These are phyloP conservation scores for Effrenium voratum DNA, from an alignment of 73 alveolate species.

Conservation along the genomic window DNA sequence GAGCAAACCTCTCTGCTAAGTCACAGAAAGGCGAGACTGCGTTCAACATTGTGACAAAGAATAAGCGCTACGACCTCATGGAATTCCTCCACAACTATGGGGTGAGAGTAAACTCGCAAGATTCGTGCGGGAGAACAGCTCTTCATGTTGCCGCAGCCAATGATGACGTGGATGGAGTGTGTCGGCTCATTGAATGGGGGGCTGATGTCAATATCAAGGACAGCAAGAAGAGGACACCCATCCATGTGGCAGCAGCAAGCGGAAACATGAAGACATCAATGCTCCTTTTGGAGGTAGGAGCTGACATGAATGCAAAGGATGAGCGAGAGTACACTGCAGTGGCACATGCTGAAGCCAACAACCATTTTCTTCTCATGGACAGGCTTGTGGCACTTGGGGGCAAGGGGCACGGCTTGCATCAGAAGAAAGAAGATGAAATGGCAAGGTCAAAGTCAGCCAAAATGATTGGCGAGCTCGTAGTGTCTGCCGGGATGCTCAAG, in stretches of 20 bases:
- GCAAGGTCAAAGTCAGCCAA: background rate
- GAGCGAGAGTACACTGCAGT: constrained; percentile 51
- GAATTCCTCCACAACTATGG: constrained; percentile 66
- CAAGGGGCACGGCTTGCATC: constrained; percentile 4
- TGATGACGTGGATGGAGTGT: constrained; percentile 45
- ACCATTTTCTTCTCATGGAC: constrained; percentile 30
- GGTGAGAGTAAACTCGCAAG: constrained; percentile 31
- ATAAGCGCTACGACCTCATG: constrained; percentile 36
- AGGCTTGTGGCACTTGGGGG: constrained; percentile 12
- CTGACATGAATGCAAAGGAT: constrained; percentile 47
- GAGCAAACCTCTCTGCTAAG: constrained; percentile 4
- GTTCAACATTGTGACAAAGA: constrained; percentile 36
- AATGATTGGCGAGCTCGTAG: constrained; percentile 27
- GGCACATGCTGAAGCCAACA: constrained; percentile 54
- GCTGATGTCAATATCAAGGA: constrained; percentile 37
- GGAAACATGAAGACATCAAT: constrained; percentile 9
- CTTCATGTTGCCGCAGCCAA: constrained; percentile 42
- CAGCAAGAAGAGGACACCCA: constrained; percentile 7
- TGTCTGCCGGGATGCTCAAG: constrained; percentile 19
- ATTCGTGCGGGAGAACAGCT: constrained; percentile 18
- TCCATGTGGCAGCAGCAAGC: constrained; percentile 37
- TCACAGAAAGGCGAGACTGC: constrained; percentile 33
- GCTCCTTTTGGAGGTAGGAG: constrained; percentile 49
- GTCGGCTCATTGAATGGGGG: constrained; percentile 34
- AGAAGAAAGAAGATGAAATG: constrained; percentile 5